These are phyloP conservation scores for Phytophthora brassicae DNA, from an alignment of 352 stramenopile species.

Conservation along the genomic window DNA sequence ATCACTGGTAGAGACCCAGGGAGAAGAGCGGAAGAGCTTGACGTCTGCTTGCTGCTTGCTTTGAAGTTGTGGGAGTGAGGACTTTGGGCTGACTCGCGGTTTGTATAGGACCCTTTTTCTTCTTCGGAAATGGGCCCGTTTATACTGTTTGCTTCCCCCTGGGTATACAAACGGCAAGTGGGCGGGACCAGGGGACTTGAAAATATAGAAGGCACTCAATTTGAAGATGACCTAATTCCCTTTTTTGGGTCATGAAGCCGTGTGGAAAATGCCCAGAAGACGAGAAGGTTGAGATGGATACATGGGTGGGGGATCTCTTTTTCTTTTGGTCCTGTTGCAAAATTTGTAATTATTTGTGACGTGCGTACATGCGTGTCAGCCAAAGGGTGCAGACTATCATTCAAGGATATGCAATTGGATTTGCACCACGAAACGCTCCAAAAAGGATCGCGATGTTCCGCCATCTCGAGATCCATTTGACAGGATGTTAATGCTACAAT, in stretches of 20 bases:
- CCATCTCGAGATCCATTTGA: no score
- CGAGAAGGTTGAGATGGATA: constrained; percentile 4
- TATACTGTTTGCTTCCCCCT: no score
- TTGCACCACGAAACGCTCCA: constrained; percentile 15
- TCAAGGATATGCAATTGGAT: constrained; percentile 16
- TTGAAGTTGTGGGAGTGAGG: constrained; percentile 43
- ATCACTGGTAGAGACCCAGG: constrained; percentile 28
- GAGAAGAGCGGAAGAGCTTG: constrained; percentile 2
- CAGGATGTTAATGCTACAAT: no score
- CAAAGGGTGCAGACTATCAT: neutral
- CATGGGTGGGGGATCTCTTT: neutral
- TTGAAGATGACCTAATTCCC: no score
- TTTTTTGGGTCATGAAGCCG: no score
- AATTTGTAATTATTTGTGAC: no score
- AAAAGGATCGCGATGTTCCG: constrained; percentile 6
- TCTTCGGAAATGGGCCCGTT: constrained; percentile 18
- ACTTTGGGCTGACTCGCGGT: constrained; percentile 26
- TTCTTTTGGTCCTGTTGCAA: no score
- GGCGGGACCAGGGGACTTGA: constrained; percentile 5
- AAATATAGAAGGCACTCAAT: constrained; percentile 32
- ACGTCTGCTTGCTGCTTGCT: constrained; percentile 21
- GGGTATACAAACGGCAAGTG: constrained; percentile 27
- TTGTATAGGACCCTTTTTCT: constrained; percentile 31
- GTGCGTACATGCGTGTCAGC: constrained; percentile 4
- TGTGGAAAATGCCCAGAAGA: constrained; percentile 21